Evolutionary conservation across 345 rosid species (phyloP).

Genomic region (Salix dunnii): DNA sequence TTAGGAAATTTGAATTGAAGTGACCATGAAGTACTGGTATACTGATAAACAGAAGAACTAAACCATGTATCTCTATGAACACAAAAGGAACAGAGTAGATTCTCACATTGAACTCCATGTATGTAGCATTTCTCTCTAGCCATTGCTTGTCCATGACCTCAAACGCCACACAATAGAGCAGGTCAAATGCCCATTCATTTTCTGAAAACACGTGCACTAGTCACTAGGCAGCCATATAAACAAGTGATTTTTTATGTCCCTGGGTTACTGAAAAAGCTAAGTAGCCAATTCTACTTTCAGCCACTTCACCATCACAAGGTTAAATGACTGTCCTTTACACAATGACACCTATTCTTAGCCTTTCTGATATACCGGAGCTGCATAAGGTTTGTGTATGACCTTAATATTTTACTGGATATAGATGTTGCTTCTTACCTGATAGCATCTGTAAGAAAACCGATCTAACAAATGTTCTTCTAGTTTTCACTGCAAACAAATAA

Average conservation of each 20-base stretch:
- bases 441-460: constrained; percentile 76
- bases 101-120: constrained; percentile 95
- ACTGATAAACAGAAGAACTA: neutral
- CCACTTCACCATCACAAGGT: neutral
- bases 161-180: constrained; percentile 89
- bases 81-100: neutral
- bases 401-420: neutral
- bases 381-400: neutral
- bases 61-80: neutral
- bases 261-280: neutral
- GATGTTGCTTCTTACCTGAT: constrained; percentile 50
- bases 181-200: constrained; percentile 88
- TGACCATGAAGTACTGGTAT: neutral
- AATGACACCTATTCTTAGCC: neutral
- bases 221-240: neutral
- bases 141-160: constrained; percentile 91
- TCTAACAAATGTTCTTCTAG: constrained; percentile 69
- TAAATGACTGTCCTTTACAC: neutral
- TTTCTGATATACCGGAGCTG: neutral
- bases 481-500: constrained; percentile 57
- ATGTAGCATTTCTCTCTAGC: constrained; percentile 82
- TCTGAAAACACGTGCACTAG: constrained; percentile 35
- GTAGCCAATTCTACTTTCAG: neutral
- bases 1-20: too few species aligned
- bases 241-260: neutral